These are phyloP conservation scores for Tripterygium wilfordii DNA, from an alignment of 177 flowering plant species.

Conservation along the genomic window DNA sequence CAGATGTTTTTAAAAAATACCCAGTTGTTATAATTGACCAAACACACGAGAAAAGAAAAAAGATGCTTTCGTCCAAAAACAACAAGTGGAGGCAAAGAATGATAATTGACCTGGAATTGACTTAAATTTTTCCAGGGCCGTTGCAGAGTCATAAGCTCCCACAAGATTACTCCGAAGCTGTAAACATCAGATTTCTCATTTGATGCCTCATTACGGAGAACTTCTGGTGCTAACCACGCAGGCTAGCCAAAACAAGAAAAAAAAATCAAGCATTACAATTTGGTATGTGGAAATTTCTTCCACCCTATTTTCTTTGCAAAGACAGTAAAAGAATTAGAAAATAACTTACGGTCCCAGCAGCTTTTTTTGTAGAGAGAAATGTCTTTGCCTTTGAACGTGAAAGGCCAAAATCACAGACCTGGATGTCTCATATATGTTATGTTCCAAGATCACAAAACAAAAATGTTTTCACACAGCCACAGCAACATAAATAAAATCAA, in stretches of 20 bases:
- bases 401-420: constrained; percentile 96
- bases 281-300: too few relatives aligned
- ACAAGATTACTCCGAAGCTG: constrained; percentile 81
- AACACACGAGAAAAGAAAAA: too few relatives aligned
- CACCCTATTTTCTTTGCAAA: too few relatives aligned
- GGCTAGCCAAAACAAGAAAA: constrained; percentile 35
- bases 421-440: neutral
- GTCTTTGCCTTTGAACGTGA: constrained; percentile 87
- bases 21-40: neutral
- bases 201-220: constrained; percentile 81
- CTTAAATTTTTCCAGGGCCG: constrained; percentile 81
- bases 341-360: constrained; percentile 96
- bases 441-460: neutral
- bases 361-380: constrained; percentile 84
- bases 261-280: too few relatives aligned
- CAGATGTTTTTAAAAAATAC: neutral
- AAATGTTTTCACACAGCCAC: too few relatives aligned
- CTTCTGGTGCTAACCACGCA: constrained; percentile 98
- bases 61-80: neutral
- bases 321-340: too few relatives aligned
- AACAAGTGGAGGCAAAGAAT: neutral
- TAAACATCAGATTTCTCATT: constrained; percentile 89
- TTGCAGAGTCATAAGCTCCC: constrained; percentile 86
- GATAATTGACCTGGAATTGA: constrained; percentile 57
- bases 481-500: neutral